Percentiles rank a stretch among this genome's conserved stretches.
phyloP scores from a whole-genome alignment of 2,329 filamentous ascomycete species.

The Aspergillus alliaceus region DNA sequence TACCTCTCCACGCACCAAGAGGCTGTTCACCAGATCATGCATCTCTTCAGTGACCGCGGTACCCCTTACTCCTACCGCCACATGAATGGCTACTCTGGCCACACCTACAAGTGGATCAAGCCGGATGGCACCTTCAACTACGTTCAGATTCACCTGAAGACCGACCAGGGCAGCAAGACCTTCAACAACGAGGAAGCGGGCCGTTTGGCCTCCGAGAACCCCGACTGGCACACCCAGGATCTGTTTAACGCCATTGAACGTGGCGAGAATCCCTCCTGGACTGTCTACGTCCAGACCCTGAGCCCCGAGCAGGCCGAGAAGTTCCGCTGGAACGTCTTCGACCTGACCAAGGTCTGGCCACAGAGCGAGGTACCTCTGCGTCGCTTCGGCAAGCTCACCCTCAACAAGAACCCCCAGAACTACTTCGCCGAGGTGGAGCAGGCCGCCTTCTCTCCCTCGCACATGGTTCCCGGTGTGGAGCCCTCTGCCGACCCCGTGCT shows the following conservation, averaged over 20 bases:
- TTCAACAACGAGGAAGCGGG: conserved; percentile 59
- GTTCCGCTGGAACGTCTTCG: conserved; percentile 65
- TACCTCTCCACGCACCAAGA: conserved; percentile 63
- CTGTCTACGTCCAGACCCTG: conserved; percentile 63
- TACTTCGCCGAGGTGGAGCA: conserved; percentile 74
- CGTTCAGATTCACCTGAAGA: conserved; percentile 64
- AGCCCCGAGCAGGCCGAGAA: conserved; percentile 62
- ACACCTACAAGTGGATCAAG: conserved; percentile 68
- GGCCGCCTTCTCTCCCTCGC: conserved; percentile 66
- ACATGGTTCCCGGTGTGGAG: conserved; percentile 67
- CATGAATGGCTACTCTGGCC: conserved; percentile 68
- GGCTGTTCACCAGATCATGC: conserved; percentile 64
- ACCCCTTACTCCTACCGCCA: conserved; percentile 65
- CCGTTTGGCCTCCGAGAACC: conserved; percentile 56
- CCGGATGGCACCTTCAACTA: conserved; percentile 66
- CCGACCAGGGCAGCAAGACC: conserved; percentile 62
- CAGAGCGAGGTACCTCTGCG: conserved; percentile 62
- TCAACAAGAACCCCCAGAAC: conserved; percentile 66
- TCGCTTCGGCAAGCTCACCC: conserved; percentile 61
- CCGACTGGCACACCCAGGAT: conserved; percentile 64
- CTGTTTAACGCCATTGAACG: conserved; percentile 63
- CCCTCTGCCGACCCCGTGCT: conserved; percentile 69
- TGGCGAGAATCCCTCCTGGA: conserved; percentile 64
- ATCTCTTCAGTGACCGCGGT: conserved; percentile 65
- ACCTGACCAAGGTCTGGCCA: conserved; percentile 70